phyloP scores from a whole-genome alignment of 768 basidiomycete genomes.

The Mycena belliarum region DNA sequence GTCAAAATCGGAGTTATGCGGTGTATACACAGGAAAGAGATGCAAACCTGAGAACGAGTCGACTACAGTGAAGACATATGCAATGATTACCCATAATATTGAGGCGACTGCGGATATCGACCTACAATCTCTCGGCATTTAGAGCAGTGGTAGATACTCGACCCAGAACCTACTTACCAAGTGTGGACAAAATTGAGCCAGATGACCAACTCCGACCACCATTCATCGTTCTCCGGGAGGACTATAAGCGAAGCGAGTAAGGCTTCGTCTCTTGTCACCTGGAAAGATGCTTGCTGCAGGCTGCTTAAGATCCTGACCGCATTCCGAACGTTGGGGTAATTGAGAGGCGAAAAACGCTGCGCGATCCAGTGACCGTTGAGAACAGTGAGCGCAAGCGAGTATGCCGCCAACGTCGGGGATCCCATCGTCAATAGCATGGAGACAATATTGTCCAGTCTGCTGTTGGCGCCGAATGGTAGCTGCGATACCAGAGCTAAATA shows the following conservation, averaged over 20 bases:
- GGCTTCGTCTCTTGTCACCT: conserved; percentile 25
- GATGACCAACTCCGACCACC: conserved; percentile 35
- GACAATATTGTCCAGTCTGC: conserved; percentile 33
- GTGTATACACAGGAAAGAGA: not conserved
- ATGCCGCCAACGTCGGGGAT: conserved; percentile 39
- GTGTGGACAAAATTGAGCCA: conserved; percentile 38
- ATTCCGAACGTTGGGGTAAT: conserved; percentile 23
- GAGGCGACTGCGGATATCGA: conserved; percentile 22
- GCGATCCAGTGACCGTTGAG: conserved; percentile 37
- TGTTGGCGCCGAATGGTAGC: conserved; percentile 38
- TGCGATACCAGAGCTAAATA: conserved; percentile 42
- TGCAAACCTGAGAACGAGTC: conserved; percentile 18
- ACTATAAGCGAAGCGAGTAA: conserved; percentile 39
- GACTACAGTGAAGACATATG: conserved; percentile 23
- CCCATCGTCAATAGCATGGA: conserved; percentile 39
- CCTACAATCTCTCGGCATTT: not conserved
- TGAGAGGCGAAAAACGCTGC: conserved; percentile 23
- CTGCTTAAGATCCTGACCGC: conserved; percentile 30
- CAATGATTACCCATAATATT: conserved; percentile 17
- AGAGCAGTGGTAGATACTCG: too few species aligned
- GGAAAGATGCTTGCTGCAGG: conserved; percentile 40
- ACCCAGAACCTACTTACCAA: conserved; percentile 37
- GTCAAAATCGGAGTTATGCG: not conserved
- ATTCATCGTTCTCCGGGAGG: conserved; percentile 36
- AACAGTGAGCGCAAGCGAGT: conserved; percentile 38